Conservation (phyloP, 148 eudicot species). For the Persicaria maculosa region DNA sequence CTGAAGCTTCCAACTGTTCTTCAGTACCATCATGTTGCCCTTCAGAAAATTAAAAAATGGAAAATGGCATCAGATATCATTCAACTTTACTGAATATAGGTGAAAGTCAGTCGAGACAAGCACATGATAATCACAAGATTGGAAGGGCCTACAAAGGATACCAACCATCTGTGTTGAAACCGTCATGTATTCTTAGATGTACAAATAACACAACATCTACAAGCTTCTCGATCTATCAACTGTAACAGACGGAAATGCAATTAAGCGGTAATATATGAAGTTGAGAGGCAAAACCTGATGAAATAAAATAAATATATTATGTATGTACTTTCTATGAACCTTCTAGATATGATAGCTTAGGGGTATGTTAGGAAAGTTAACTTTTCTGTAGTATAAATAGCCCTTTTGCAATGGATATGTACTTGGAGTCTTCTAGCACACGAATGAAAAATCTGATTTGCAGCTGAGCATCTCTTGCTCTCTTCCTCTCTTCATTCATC, state of each 20-base stretch:
- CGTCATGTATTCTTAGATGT: conserved; percentile 23
- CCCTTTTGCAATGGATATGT: no score
- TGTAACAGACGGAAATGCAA: conserved; percentile 15
- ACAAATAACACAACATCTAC: conserved; percentile 36
- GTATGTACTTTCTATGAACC: no score
- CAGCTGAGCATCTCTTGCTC: no score
- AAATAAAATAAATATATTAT: no score
- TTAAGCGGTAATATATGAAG: not conserved
- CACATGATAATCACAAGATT: not conserved
- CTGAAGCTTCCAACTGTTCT: conserved; percentile 17
- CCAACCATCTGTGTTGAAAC: conserved; percentile 29
- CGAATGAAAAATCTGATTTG: no score
- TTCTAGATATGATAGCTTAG: no score
- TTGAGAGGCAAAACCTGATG: not conserved
- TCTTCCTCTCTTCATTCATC: no score
- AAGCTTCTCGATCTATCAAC: conserved; percentile 42
- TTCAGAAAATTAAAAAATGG: not conserved
- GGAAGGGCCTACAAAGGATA: not conserved
- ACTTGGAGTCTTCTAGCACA: no score
- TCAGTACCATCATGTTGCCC: conserved; percentile 18
- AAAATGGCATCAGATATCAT: not conserved
- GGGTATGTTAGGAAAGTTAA: no score
- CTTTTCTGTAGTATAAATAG: no score
- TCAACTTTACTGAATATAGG: not conserved
- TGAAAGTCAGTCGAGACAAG: no score